These are phyloP conservation scores for Microbotryum lychnidis-dioicae DNA, from an alignment of 1,284 basidiomycete genomes.

Conservation along the genomic window DNA sequence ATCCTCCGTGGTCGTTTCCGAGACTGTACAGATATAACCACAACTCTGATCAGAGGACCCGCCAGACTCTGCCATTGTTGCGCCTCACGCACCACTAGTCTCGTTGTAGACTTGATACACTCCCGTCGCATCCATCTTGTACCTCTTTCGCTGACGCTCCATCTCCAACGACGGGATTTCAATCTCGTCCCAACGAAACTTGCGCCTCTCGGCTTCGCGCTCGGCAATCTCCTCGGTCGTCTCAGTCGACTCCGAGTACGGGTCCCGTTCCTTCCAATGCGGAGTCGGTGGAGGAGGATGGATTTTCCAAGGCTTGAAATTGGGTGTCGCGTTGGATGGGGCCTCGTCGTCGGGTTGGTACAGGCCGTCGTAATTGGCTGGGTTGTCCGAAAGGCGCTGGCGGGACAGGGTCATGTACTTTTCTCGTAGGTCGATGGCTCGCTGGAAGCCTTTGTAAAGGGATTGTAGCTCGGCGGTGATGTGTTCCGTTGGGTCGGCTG, in stretches of 20 bases:
- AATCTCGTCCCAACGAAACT: constrained; percentile 61
- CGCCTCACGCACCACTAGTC: background rate
- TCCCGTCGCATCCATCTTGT: constrained; percentile 70
- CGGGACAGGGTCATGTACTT: constrained; percentile 80
- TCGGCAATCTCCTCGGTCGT: constrained; percentile 24
- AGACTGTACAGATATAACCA: background rate
- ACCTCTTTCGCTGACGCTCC: constrained; percentile 47
- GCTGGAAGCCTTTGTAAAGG: constrained; percentile 52
- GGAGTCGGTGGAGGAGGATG: constrained; percentile 85
- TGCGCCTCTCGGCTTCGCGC: constrained; percentile 17
- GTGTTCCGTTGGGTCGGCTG: constrained; percentile 29
- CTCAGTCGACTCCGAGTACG: constrained; percentile 19
- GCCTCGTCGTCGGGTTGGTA: constrained; percentile 21
- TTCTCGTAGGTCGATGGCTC: constrained; percentile 77
- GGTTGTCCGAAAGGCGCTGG: constrained; percentile 81
- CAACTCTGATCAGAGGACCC: background rate
- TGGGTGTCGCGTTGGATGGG: constrained; percentile 4
- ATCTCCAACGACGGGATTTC: constrained; percentile 55
- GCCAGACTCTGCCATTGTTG: too few species aligned
- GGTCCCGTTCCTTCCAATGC: constrained; percentile 61
- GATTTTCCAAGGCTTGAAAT: constrained; percentile 63
- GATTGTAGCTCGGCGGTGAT: constrained; percentile 37
- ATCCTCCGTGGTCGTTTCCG: background rate
- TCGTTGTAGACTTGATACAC: constrained; percentile 70
- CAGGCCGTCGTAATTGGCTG: constrained; percentile 69